Evolutionary conservation across 495 filamentous ascomycete genomes (phyloP).

Genomic region (Pseudotulostoma volvatum): DNA sequence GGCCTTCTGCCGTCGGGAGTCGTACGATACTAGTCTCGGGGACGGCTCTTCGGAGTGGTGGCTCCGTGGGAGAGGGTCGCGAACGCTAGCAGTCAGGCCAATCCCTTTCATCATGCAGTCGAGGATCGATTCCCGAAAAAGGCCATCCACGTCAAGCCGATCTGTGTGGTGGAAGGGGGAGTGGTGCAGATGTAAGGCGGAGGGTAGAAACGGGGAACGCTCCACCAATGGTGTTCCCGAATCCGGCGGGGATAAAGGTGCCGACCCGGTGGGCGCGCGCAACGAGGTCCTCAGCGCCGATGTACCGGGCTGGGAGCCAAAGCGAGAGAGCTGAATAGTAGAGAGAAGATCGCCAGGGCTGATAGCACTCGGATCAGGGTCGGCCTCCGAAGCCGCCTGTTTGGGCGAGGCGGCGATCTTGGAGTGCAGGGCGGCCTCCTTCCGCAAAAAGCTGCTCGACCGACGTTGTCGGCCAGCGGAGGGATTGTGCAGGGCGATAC

Average conservation of each 20-base stretch:
- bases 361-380: slow-evolving; percentile 16
- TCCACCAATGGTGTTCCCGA: slow-evolving; percentile 40
- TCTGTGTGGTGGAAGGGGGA: slow-evolving; percentile 52
- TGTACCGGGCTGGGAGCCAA: slow-evolving; percentile 24
- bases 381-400: slow-evolving; percentile 5
- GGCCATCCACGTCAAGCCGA: slow-evolving; percentile 62
- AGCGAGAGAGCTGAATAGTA: slow-evolving; percentile 58
- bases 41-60: slow-evolving; percentile 63
- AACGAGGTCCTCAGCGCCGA: slow-evolving; percentile 7
- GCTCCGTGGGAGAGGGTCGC: slow-evolving; percentile 37
- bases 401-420: slow-evolving; percentile 23
- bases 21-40: slow-evolving; percentile 70
- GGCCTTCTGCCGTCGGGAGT: slow-evolving; percentile 68
- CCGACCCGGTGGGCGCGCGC: slow-evolving; percentile 1
- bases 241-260: slow-evolving; percentile 1
- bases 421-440: slow-evolving; percentile 63
- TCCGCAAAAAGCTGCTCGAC: slow-evolving; percentile 59
- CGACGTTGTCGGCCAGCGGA: slow-evolving; percentile 46
- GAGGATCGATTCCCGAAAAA: slow-evolving; percentile 79
- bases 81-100: slow-evolving; percentile 50
- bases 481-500: slow-evolving; percentile 88
- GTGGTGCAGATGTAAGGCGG: slow-evolving; percentile 13
- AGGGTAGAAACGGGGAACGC: slow-evolving; percentile 38
- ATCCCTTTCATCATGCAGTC: slow-evolving; percentile 95
- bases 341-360: slow-evolving; percentile 69